These are phyloP conservation scores for Cystofilobasidium bisporidii DNA, from an alignment of 768 basidiomycete species.

Conservation along the genomic window DNA sequence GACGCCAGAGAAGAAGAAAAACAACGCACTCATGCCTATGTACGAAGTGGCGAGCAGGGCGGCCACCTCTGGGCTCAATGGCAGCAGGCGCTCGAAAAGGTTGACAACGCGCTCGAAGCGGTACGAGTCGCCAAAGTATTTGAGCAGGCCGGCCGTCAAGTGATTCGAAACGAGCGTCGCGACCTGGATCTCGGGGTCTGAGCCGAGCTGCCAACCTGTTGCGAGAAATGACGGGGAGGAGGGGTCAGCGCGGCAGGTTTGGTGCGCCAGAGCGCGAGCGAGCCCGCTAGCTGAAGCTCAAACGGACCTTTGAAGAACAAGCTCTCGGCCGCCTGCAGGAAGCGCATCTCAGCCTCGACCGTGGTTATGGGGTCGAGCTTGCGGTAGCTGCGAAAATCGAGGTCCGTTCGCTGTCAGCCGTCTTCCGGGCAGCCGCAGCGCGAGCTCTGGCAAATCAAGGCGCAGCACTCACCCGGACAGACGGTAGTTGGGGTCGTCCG, in stretches of 20 bases:
- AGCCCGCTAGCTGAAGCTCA: too few relatives aligned
- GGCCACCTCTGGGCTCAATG: slow-evolving; percentile 66
- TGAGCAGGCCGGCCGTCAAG: slow-evolving; percentile 84
- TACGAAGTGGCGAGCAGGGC: slow-evolving; percentile 79
- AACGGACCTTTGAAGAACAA: slow-evolving; percentile 69
- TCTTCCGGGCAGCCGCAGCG: background rate
- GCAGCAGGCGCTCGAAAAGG: slow-evolving; percentile 27
- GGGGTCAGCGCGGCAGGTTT: too few relatives aligned
- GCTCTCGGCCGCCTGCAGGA: slow-evolving; percentile 79
- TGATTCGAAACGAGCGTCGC: slow-evolving; percentile 95
- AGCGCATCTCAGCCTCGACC: slow-evolving; percentile 76
- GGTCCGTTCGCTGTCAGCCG: background rate
- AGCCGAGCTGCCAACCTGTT: slow-evolving; percentile 93
- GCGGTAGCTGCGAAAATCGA: slow-evolving; percentile 41
- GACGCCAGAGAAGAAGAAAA: background rate
- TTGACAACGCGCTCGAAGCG: slow-evolving; percentile 40
- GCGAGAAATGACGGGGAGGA: background rate
- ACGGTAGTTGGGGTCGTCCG: slow-evolving; percentile 84
- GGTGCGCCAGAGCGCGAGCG: too few relatives aligned
- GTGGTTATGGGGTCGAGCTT: slow-evolving; percentile 90
- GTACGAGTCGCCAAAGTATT: slow-evolving; percentile 90
- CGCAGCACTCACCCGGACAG: slow-evolving; percentile 63
- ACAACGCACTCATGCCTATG: slow-evolving; percentile 84
- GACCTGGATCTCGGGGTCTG: slow-evolving; percentile 97
- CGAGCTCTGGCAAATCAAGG: background rate